These are phyloP conservation scores for Mycena haematopus DNA, from an alignment of 768 basidiomycete species.

Conservation along the genomic window DNA sequence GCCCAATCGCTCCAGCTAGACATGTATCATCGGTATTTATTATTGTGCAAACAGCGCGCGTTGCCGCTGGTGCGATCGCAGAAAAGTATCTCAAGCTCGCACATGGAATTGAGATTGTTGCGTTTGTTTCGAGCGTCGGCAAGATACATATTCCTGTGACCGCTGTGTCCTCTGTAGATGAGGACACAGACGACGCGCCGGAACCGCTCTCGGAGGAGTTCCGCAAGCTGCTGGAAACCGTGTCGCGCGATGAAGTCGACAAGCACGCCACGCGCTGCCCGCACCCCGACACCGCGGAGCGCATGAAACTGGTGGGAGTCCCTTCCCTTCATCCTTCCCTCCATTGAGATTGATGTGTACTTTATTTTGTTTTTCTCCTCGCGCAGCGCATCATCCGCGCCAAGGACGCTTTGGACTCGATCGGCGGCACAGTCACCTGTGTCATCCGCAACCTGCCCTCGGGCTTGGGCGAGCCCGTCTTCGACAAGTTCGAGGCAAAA, in stretches of 20 bases:
- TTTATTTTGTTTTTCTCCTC: too few relatives aligned
- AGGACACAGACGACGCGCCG: slow-evolving; percentile 66
- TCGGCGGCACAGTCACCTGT: slow-evolving; percentile 98
- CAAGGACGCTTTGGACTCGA: slow-evolving; percentile 90
- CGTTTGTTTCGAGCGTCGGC: slow-evolving; percentile 96
- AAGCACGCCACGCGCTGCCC: slow-evolving; percentile 88
- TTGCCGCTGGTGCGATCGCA: slow-evolving; percentile 97
- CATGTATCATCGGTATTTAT: slow-evolving; percentile 3
- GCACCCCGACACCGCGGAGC: slow-evolving; percentile 84
- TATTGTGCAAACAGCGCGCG: slow-evolving; percentile 65
- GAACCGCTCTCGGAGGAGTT: slow-evolving; percentile 88
- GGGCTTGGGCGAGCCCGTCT: slow-evolving; percentile 96
- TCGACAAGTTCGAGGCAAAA: slow-evolving; percentile 97
- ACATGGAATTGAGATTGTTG: slow-evolving; percentile 93
- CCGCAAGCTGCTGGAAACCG: slow-evolving; percentile 72
- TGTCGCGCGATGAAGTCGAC: slow-evolving; percentile 91
- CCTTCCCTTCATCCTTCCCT: slow-evolving; percentile 4
- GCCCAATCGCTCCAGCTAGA: neutral
- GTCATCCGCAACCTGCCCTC: slow-evolving; percentile 90
- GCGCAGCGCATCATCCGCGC: slow-evolving; percentile 93
- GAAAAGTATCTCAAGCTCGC: slow-evolving; percentile 91
- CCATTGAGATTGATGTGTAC: slow-evolving; percentile 14
- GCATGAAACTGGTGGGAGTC: slow-evolving; percentile 84
- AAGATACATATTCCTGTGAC: slow-evolving; percentile 81
- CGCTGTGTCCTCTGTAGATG: slow-evolving; percentile 49